Evolutionary conservation across 495 filamentous ascomycete genomes (phyloP), one percentile per base, ranked within the genome.

Genomic region (Aspergillus steynii): DNA sequence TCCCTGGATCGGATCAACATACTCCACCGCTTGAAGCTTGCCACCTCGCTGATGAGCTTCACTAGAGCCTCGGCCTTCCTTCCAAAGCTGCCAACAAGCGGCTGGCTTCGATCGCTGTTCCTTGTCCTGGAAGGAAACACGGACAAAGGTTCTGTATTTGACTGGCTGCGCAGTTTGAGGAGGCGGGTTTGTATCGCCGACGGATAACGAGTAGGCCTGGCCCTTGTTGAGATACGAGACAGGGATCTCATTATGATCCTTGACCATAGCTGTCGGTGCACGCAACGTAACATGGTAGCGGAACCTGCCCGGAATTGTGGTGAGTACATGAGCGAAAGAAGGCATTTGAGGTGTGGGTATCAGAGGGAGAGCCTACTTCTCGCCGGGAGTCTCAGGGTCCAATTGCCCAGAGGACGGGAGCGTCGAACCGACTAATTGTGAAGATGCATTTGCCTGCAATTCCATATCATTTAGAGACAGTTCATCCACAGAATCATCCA

Each of bases 181-280:
- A 8, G 71, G 77, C 4, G 82, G 82, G 1, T 72, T 70, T 8
- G 71, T 73, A 70, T 99, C 95, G 45, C 88, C 74, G 37, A 99
- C 82, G 1, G 87, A 86, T 2, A 99, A 71, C 1, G 86, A 85
- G 72, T 98, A 99, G 26, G 90, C 88, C 75, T 98, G 94, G 8
- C 93, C 93, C 74, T 99, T 99, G 73, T 99, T 98, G 14, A 99
- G 85, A 71, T 99, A 99, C 0, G 93, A 96, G 14, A 98, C 85
- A 0, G 95, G 95, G 48, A 97, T 93, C 68, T 97, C 95, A 51
- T 92, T 87, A 3, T 84, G 69, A 61, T 90, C 83, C 68, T 89
- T 96, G 65, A 96, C 86, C 94, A 97, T 98, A n/a, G 94, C 94
- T 2, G 94, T 97, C 14, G 93, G 91, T 1, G 94, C 95, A 70